Base-by-base conservation (phyloP, 306 rosid genomes). In the Boehmeria nivea region DNA sequence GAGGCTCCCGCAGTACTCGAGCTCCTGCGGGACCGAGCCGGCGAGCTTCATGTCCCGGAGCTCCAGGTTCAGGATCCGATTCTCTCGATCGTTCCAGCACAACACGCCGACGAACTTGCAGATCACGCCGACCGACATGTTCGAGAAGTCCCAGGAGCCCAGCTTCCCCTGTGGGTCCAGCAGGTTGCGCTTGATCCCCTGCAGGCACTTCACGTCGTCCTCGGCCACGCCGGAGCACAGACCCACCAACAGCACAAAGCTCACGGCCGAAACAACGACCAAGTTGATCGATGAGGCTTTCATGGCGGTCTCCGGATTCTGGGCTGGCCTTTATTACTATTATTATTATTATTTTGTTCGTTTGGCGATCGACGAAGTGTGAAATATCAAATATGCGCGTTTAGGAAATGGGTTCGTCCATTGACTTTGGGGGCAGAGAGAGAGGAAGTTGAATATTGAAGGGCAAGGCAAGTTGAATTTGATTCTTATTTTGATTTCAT, bases 81-180 rank as follows among this genome's bases (percentile, higher is more conserved):
- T 84, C 78, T 91, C 98, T 18, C 66, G 72, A 1, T 37, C 62
- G 69, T 91, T 87, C 96, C 98, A 91, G 75, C 98, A 87, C 0
- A 75, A 0, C 0, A 91, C 83, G 0, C 95, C 96, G 0, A 62
- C 76, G 57, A 80, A 91, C 19, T 62, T 51, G 72, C 98, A 91
- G 48, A 91, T 38, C 74, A 58, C 60, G 1, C 89, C 87, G 0
- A 65, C 72, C 8, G 98, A 68, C 1, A 36, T 43, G 93, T 91
- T 91, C 12, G 9, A 8, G 71, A 91, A 91, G 15, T 48, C 59
- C 98, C 98, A 91, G 0, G 68, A 38, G 14, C 12, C 1, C 8
- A 91, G 78, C 33, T 12, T 69, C 0, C 8, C 62, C 0, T 15
- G 48, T 4, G 93, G 73, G 47, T 82, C 95, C 0, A 0, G 3